phyloP scores from a whole-genome alignment of 352 stramenopile genomes.

The Blastocystis sp. region DNA sequence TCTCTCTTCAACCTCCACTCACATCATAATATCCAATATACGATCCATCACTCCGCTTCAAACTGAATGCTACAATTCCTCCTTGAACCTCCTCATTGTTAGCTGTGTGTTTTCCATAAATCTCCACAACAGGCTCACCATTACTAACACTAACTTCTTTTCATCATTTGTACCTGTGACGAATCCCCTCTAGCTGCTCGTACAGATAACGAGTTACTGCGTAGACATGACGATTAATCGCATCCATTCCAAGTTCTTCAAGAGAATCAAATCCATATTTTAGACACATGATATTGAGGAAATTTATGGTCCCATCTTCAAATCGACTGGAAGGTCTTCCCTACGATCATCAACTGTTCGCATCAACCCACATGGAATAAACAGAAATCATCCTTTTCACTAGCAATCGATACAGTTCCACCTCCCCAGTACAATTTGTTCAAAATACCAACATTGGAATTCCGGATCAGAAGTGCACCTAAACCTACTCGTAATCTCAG shows the following conservation, averaged over 20 bases:
- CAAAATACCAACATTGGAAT: conserved; percentile 47
- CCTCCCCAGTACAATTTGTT: conserved; percentile 69
- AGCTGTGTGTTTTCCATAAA: conserved; percentile 68
- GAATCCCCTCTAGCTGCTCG: background rate
- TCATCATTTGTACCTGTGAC: background rate
- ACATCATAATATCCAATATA: conserved; percentile 75
- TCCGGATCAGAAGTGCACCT: conserved; percentile 71
- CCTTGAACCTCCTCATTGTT: conserved; percentile 49
- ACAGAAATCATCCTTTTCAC: background rate
- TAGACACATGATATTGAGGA: conserved; percentile 70
- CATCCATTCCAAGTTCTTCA: conserved; percentile 67
- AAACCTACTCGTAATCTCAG: conserved; percentile 56
- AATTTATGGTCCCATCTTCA: conserved; percentile 70
- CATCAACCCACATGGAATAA: conserved; percentile 20
- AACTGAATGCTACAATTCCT: conserved; percentile 70
- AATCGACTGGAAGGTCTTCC: conserved; percentile 54
- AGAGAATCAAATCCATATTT: conserved; percentile 69
- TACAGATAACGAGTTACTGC: conserved; percentile 59
- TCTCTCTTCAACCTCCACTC: conserved; percentile 29
- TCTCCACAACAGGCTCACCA: conserved; percentile 67
- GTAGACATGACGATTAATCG: conserved; percentile 56
- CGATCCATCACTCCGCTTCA: conserved; percentile 68
- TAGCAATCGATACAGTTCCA: conserved; percentile 65
- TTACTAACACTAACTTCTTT: conserved; percentile 63
- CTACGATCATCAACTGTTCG: background rate